Evolutionary conservation across 148 eudicot species (phyloP), one percentile per base, ranked within the genome.

Genomic region (Silene conica): DNA sequence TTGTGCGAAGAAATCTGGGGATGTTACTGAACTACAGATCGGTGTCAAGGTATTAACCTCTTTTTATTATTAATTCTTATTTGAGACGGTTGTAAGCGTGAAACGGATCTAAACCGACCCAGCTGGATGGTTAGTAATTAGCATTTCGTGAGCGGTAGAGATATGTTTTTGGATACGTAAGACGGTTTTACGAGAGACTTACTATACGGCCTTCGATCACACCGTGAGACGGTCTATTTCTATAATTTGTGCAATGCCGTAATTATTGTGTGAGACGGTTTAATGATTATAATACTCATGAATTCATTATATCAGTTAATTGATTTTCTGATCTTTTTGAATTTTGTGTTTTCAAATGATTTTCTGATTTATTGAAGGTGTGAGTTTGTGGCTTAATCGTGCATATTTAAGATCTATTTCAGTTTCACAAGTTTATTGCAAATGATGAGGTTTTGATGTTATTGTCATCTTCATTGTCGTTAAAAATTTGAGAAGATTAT

Each of bases 11-110:
- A 90, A 87, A 52, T 83, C 97, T 0, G 80, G 71, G 21, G 99
- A 92, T 84, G 97, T 95, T 7, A 89, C 84, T 23, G 92, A 87
- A 77, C 59, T 96, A 74, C 97, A 90, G 91, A 96, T 96, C 89
- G 99, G 97, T 72, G 97, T 96, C 22, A 96, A 96, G 99, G 99
- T 95, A 78, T 73, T 11, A 13, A 15, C 8, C 46, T 67, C 59
- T 22, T 20, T n/a, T n/a, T n/a, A n/a, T 28, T 46, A 31, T 60
- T 31, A 11, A 60, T 63, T 61, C 57, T 63, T 7, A 20, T 34
- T 34, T 15, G 7, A 38, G 43, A 38, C 43, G 43, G 43, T 38
- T 38, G 43, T 38, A 38, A 38, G 43, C 43, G 43, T 38, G 43
- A 38, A 38, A 38, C 43, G 43, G 43, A 38, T 38, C 43, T 38